Evolutionary conservation across 305 asterid species (phyloP).

Genomic region (Striga hermonthica): DNA sequence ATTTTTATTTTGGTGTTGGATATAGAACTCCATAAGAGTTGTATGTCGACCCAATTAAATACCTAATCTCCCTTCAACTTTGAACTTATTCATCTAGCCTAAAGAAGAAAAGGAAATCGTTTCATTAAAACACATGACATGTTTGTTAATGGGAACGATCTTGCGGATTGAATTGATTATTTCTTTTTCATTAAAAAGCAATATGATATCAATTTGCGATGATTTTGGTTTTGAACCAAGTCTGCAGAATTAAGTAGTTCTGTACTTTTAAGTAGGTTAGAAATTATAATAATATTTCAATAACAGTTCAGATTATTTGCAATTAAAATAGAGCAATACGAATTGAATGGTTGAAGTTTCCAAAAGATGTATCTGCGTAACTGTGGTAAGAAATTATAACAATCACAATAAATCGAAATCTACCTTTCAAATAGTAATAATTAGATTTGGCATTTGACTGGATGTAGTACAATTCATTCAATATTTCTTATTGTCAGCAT

Average conservation of each 20-base stretch:
- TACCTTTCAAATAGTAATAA: conserved; percentile 26
- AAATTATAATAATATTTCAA: conserved; percentile 17
- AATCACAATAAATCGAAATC: conserved; percentile 30
- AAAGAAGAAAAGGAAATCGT: neutral
- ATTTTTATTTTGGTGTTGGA: neutral
- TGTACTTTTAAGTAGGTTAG: conserved; percentile 17
- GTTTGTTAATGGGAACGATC: conserved; percentile 10
- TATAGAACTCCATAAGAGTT: neutral
- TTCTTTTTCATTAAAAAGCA: conserved; percentile 5
- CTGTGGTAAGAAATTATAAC: conserved; percentile 31
- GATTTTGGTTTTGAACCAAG: conserved; percentile 17
- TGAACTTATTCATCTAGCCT: neutral
- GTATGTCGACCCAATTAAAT: neutral
- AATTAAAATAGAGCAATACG: conserved; percentile 28
- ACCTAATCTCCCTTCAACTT: neutral
- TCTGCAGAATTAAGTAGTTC: conserved; percentile 13
- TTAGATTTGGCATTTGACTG: conserved; percentile 29
- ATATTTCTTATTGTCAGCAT: conserved; percentile 16
- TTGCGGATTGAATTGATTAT: conserved; percentile 1
- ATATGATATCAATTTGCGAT: conserved; percentile 23
- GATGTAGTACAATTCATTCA: conserved; percentile 18
- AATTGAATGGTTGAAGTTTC: conserved; percentile 19
- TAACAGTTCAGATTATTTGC: conserved; percentile 14
- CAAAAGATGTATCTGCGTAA: conserved; percentile 21
- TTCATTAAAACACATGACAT: neutral